phyloP scores from a whole-genome alignment of 140 eudicot genomes.

The Cichorium intybus region DNA sequence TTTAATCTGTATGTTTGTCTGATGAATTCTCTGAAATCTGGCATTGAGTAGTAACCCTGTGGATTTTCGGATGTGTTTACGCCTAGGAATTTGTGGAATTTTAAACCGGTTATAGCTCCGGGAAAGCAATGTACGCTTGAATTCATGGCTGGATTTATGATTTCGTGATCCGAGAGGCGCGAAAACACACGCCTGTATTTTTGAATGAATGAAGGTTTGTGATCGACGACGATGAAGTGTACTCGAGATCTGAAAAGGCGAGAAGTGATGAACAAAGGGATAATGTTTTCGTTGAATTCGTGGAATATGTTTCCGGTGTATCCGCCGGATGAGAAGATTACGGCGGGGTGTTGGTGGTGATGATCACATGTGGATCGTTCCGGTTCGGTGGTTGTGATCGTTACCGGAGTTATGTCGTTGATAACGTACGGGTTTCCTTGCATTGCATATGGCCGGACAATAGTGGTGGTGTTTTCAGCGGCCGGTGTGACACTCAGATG shows the following conservation, averaged over 20 bases:
- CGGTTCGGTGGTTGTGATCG: constrained; percentile 17
- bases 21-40: constrained; percentile 29
- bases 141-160: constrained; percentile 36
- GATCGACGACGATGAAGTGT: constrained; percentile 40
- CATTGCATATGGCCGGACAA: constrained; percentile 59
- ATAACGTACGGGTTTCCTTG: constrained; percentile 42
- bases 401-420: constrained; percentile 47
- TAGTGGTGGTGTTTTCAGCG: background rate
- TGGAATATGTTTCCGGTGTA: constrained; percentile 70
- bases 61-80: constrained; percentile 42
- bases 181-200: constrained; percentile 41
- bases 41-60: constrained; percentile 28
- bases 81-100: constrained; percentile 47
- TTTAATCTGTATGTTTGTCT: constrained; percentile 27
- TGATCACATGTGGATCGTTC: constrained; percentile 34
- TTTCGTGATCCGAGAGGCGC: constrained; percentile 32
- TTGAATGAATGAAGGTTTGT: constrained; percentile 43
- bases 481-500: background rate
- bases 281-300: constrained; percentile 62
- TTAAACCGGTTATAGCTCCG: constrained; percentile 48
- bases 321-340: constrained; percentile 61
- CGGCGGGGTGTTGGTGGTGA: constrained; percentile 59
- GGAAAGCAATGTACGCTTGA: constrained; percentile 57
- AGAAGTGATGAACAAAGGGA: constrained; percentile 60
- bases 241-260: constrained; percentile 47